Evolutionary conservation across 371 early-diverging fungal genomes (phyloP).

Genomic region (Mortierella sp.): DNA sequence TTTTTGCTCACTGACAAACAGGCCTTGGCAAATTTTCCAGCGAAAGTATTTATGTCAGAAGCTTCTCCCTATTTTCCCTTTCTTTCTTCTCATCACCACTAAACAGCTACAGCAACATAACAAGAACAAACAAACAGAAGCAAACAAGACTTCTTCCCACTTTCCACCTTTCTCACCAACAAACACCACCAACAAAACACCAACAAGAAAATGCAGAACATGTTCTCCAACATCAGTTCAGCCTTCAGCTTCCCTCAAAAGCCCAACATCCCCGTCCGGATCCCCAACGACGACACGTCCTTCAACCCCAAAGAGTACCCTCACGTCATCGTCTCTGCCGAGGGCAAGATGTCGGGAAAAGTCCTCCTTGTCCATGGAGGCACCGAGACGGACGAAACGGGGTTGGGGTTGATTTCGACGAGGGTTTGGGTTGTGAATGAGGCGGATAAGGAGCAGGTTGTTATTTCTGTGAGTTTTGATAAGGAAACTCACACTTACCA

Average conservation of each 20-base stretch:
- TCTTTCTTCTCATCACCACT: neutral
- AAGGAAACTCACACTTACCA: constrained; percentile 17
- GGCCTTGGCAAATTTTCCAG: neutral
- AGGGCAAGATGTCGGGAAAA: constrained; percentile 36
- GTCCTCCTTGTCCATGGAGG: constrained; percentile 42
- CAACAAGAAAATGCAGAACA: constrained; percentile 10
- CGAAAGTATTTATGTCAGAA: neutral
- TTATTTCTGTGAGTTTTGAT: constrained; percentile 27
- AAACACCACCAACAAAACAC: neutral
- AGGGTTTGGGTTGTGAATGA: constrained; percentile 40
- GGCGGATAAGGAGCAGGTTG: constrained; percentile 22
- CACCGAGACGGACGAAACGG: constrained; percentile 24
- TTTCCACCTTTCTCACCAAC: neutral
- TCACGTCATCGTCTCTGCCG: constrained; percentile 37
- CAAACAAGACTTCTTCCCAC: neutral
- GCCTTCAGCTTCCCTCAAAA: neutral
- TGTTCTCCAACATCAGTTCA: constrained; percentile 6
- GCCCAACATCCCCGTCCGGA: constrained; percentile 43
- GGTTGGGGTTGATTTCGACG: constrained; percentile 37
- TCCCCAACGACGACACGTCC: constrained; percentile 49
- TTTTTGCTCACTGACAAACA: neutral
- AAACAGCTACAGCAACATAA: neutral
- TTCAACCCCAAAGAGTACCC: constrained; percentile 54
- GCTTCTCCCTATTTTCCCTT: neutral
- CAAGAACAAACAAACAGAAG: neutral